Percentiles rank a stretch among this genome's conserved stretches.
These are phyloP conservation scores for Sambucus nigra DNA, from an alignment of 129 eudicot species.

Conservation along the genomic window DNA sequence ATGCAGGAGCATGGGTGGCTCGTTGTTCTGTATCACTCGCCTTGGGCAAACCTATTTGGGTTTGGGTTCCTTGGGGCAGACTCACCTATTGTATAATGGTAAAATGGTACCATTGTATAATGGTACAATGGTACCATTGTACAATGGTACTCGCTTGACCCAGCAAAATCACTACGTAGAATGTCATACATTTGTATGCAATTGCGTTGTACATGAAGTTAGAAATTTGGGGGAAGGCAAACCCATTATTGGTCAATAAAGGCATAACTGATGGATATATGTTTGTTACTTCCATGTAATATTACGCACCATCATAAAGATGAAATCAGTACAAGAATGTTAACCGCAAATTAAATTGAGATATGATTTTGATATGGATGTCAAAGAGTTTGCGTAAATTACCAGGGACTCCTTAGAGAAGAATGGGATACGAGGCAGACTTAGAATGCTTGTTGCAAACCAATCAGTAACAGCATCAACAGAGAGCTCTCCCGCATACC, in stretches of 20 bases:
- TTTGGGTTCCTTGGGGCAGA: too few species aligned
- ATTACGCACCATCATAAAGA: background rate
- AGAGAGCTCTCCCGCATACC: conserved; percentile 91
- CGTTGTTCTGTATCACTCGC: too few species aligned
- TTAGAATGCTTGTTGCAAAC: conserved; percentile 65
- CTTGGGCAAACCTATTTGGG: too few species aligned
- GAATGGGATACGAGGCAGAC: conserved; percentile 75
- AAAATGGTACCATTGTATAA: too few species aligned
- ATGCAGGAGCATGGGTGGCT: too few species aligned
- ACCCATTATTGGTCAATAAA: background rate
- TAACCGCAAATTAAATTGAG: background rate
- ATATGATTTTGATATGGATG: too few species aligned
- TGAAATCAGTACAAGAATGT: background rate
- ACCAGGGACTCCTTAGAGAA: conserved; percentile 88
- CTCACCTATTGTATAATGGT: too few species aligned
- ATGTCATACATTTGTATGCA: background rate
- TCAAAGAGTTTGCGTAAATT: conserved; percentile 6
- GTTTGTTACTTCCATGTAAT: background rate
- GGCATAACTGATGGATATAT: background rate
- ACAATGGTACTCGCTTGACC: too few species aligned
- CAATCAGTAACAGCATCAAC: conserved; percentile 91
- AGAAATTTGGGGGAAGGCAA: background rate
- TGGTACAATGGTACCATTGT: too few species aligned
- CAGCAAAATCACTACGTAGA: too few species aligned
- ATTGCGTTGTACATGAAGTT: background rate